phyloP scores from a whole-genome alignment of 371 early-diverging fungal genomes.

The Gilbertella persicaria region DNA sequence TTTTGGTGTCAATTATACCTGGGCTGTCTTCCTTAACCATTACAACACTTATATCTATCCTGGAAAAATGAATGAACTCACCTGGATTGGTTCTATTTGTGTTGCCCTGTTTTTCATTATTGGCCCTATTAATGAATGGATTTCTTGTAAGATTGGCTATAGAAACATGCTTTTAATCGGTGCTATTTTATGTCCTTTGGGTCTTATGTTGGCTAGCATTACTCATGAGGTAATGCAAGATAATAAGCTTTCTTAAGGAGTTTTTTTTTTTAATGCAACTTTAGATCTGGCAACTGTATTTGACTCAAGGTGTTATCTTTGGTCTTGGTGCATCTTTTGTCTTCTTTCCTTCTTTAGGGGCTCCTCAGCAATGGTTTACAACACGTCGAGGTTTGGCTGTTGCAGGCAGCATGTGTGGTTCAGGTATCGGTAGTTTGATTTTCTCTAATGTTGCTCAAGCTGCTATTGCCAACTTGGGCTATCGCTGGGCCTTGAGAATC shows the following conservation, averaged over 20 bases:
- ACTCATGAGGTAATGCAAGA: constrained; percentile 30
- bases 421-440: constrained; percentile 67
- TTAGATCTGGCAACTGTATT: constrained; percentile 62
- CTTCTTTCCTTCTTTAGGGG: constrained; percentile 67
- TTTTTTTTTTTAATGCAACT: background rate
- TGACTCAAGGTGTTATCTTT: constrained; percentile 70
- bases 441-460: constrained; percentile 58
- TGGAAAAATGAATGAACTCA: constrained; percentile 30
- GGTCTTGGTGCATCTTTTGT: constrained; percentile 71
- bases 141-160: constrained; percentile 57
- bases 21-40: constrained; percentile 38
- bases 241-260: constrained; percentile 20
- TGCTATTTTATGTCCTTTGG: constrained; percentile 50
- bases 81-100: constrained; percentile 49
- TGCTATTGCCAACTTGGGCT: constrained; percentile 48
- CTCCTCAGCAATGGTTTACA: constrained; percentile 74
- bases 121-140: constrained; percentile 43
- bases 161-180: constrained; percentile 53
- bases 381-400: constrained; percentile 69
- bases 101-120: constrained; percentile 38
- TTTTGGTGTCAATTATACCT: constrained; percentile 43
- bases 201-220: constrained; percentile 64
- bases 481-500: constrained; percentile 67
- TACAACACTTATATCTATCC: constrained; percentile 33
- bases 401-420: constrained; percentile 68